phyloP scores from a whole-genome alignment of 2,329 filamentous ascomycete genomes.

The Graphilbum ipis-grandicollis region DNA sequence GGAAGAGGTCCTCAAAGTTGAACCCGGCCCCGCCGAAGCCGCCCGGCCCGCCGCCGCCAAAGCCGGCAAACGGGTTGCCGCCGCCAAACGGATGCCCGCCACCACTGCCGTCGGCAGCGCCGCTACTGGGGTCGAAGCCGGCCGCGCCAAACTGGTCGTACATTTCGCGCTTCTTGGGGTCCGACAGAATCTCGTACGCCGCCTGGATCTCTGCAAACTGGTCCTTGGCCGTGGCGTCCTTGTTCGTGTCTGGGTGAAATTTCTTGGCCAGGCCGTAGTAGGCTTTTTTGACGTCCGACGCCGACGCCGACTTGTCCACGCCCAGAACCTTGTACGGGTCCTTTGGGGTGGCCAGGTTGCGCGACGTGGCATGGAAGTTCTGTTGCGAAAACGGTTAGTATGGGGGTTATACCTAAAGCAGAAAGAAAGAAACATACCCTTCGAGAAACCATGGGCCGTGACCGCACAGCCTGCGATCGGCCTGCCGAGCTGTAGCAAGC shows the following conservation, averaged over 20 bases:
- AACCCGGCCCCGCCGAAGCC: constrained; percentile 60
- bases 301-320: constrained; percentile 62
- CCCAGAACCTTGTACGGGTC: constrained; percentile 83
- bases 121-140: constrained; percentile 59
- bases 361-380: constrained; percentile 44
- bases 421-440: constrained; percentile 1
- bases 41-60: constrained; percentile 33
- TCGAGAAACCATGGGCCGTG: background rate
- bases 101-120: constrained; percentile 26
- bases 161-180: constrained; percentile 81
- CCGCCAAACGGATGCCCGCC: constrained; percentile 38
- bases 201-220: constrained; percentile 86
- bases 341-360: constrained; percentile 32
- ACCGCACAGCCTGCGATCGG: background rate
- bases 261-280: constrained; percentile 98
- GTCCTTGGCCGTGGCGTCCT: constrained; percentile 83
- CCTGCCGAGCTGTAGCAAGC: constrained; percentile 2
- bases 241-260: constrained; percentile 95
- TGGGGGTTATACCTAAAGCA: background rate
- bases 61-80: constrained; percentile 43
- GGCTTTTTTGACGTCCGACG: constrained; percentile 89
- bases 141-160: constrained; percentile 82
- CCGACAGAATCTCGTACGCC: constrained; percentile 85
- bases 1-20: constrained; percentile 93
- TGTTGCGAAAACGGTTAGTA: constrained; percentile 12